Base-by-base conservation (phyloP, 768 basidiomycete genomes). In the Mrakia gelida region DNA sequence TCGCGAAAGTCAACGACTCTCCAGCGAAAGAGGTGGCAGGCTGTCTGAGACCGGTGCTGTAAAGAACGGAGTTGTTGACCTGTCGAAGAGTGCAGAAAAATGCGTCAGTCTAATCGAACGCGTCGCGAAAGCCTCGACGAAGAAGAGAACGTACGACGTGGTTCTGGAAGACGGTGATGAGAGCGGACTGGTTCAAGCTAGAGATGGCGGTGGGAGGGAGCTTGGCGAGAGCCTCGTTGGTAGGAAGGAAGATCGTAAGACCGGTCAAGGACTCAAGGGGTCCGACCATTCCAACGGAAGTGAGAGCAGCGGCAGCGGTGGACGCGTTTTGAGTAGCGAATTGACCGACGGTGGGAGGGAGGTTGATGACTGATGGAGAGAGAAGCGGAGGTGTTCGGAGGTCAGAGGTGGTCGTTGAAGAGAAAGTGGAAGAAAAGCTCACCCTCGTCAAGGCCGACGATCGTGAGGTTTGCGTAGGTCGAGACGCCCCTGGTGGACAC, bases 181-280 rank as follows among this genome's bases (percentile, higher is more conserved):
- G 32, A 8, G 56, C 21, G 23, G 72, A 32, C 16, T 18, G 18
- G 72, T 73, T 73, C 15, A 73, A 32, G 3, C 11, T 6, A 9
- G 54, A 56, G 34, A 73, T 23, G 30, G 56, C 32, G 18, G 6
- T 28, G 18, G 72, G 11, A 26, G 34, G 34, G 18, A 73, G 49
- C 21, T 38, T 54, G 56, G 56, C 28, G 72, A 73, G 3, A 54
- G 72, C 72, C 16, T 49, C 52, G 56, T 73, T 54, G 54, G 28
- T 34, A 16, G 72, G 72, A 26, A 73, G 54, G 56, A 73, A 73
- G 72, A 73, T 18, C 9, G 72, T 73, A 7, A 73, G 10, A 0
- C 72, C 72, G 18, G 30, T 56, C 23, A 73, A n/a, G 16, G 30
- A 10, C 56, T 73, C 54, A 5, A 73, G 72, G 2, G 72, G 72